These are phyloP conservation scores for Hamamelis virginiana DNA, from an alignment of 164 flowering plant species.

Conservation along the genomic window DNA sequence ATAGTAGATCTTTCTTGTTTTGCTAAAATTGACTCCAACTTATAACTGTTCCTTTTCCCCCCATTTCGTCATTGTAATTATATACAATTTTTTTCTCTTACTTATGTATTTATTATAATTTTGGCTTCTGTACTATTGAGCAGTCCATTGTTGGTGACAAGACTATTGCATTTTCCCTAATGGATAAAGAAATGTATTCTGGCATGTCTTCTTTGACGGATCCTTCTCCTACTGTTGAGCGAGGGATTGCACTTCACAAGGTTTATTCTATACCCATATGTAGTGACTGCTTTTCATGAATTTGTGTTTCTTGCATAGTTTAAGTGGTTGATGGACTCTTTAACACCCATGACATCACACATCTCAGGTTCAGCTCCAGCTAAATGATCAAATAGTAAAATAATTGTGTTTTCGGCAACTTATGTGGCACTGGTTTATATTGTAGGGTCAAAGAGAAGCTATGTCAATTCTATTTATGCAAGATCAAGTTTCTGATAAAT, in stretches of 20 bases:
- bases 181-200: slow-evolving; percentile 94
- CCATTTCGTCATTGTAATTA: background rate
- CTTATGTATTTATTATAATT: background rate
- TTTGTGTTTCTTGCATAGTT: background rate
- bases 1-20: too few relatives aligned
- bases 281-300: background rate
- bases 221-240: slow-evolving; percentile 75
- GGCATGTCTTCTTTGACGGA: slow-evolving; percentile 85
- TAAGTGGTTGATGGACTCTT: background rate
- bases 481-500: slow-evolving; percentile 1
- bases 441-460: background rate
- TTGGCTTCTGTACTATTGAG: slow-evolving; percentile 11
- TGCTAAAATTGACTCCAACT: too few relatives aligned
- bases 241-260: slow-evolving; percentile 98
- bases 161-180: slow-evolving; percentile 82
- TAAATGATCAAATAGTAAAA: background rate
- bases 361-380: background rate
- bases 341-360: background rate
- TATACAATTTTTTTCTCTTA: background rate
- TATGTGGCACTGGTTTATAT: background rate
- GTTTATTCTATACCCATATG: slow-evolving; percentile 32
- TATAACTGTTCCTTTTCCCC: background rate
- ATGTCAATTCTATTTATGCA: background rate
- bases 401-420: background rate
- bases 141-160: slow-evolving; percentile 97